Conservation (phyloP, 2,329 filamentous ascomycete genomes). For the Pseudopithomyces maydicus region DNA sequence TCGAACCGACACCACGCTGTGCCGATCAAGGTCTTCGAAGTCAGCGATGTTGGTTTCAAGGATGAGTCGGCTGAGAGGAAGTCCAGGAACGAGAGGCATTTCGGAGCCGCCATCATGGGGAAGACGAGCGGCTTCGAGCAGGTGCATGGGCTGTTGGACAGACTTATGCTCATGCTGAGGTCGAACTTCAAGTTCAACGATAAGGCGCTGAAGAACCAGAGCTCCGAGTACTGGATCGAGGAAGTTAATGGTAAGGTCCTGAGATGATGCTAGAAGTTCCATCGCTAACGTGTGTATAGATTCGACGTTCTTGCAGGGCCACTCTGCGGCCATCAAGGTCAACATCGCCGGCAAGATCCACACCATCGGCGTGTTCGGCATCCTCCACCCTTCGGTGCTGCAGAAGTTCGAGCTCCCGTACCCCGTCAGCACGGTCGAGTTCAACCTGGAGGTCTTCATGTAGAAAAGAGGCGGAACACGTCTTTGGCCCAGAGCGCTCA, state of each 20-base stretch:
- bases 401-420: slow-evolving; percentile 93
- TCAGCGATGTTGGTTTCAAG: slow-evolving; percentile 90
- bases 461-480: slow-evolving; percentile 43
- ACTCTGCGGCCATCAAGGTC: slow-evolving; percentile 83
- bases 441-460: slow-evolving; percentile 93
- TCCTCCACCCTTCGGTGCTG: slow-evolving; percentile 89
- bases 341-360: slow-evolving; percentile 74
- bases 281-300: slow-evolving; percentile 54
- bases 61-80: slow-evolving; percentile 80
- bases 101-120: slow-evolving; percentile 94
- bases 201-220: slow-evolving; percentile 63
- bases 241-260: slow-evolving; percentile 72
- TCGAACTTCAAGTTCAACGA: slow-evolving; percentile 79
- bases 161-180: slow-evolving; percentile 89
- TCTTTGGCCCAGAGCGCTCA: background rate
- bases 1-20: slow-evolving; percentile 90
- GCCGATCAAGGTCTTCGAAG: slow-evolving; percentile 91
- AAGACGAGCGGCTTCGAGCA: slow-evolving; percentile 94
- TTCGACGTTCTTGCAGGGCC: slow-evolving; percentile 87
- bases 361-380: slow-evolving; percentile 87
- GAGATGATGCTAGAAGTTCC: background rate
- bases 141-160: slow-evolving; percentile 91
- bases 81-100: slow-evolving; percentile 88
- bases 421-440: slow-evolving; percentile 90
- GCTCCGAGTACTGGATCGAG: slow-evolving; percentile 86